Evolutionary conservation across 2,329 filamentous ascomycete genomes (phyloP), one percentile per base, ranked within the genome.

Genomic region (Aspergillus quadrilineatus): DNA sequence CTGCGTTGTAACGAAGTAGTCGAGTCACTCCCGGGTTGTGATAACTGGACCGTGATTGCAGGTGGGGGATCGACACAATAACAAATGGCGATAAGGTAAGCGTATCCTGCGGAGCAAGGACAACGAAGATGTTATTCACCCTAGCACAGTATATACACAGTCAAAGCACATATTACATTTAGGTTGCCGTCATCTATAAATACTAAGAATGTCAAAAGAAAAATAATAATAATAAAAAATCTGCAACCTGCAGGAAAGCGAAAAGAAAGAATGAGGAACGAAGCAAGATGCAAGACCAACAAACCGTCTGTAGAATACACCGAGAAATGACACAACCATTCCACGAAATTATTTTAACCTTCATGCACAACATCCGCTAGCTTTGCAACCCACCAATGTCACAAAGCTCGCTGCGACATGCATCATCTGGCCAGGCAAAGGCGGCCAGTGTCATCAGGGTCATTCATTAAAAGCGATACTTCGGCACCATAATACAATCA

Each of bases 401-500:
- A 59, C 58, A 60, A 56, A 61, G 64, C 52, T 55, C 52, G 52
- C 48, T 46, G 49, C 54, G 60, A 57, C 56, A 62, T 61, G 63
- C 62, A 61, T 60, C 56, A 62, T 59, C 59, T 64, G 64, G 61
- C 57, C 41, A 62, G 50, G 58, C 57, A 57, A 57, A 58, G 52
- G 58, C 64, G 59, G 62, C 64, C 65, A 67, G 58, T 22, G 60
- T 67, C 65, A 57, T 67, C 60, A 67, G 57, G 63, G 59, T 67
- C 65, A 64, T 67, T 64, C 56, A 67, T 67, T 67, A 67, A 67
- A 67, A 65, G 65, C 52, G 49, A 60, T 60, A 63, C 46, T 59
- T 58, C 55, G 47, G 48, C 56, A 50, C 58, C 53, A 51, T 54
- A 53, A 57, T 52, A 50, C 47, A 58, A 37, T 26, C 53, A 45